These are phyloP conservation scores for Botryotinia globosa DNA, from an alignment of 2,329 filamentous ascomycete genomes.

Conservation along the genomic window DNA sequence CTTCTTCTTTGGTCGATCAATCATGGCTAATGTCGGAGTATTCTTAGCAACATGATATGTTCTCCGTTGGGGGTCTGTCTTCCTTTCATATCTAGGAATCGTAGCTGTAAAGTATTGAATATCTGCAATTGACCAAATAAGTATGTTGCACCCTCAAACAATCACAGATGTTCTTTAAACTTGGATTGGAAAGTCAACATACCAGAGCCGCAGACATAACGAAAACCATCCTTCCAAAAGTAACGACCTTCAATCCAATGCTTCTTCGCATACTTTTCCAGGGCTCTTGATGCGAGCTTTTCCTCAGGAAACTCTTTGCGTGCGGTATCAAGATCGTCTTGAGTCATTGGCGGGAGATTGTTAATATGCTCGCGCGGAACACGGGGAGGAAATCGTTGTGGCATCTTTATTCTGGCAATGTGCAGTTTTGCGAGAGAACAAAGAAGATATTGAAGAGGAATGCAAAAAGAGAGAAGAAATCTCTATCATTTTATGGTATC, in stretches of 20 bases:
- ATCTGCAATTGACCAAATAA: not conserved
- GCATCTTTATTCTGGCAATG: not conserved
- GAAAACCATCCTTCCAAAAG: not conserved
- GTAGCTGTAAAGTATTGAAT: not conserved
- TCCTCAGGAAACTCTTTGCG: not conserved
- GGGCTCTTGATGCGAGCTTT: not conserved
- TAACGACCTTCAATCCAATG: not conserved
- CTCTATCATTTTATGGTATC: not conserved
- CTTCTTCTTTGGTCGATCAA: not conserved
- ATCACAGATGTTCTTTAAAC: rapidly evolving
- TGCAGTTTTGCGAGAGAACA: not conserved
- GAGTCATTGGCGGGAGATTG: not conserved
- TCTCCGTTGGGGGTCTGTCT: not conserved
- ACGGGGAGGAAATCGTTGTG: not conserved
- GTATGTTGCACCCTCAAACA: not conserved
- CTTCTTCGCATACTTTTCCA: not conserved
- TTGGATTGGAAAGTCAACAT: not conserved
- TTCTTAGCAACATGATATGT: not conserved
- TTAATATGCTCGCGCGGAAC: not conserved
- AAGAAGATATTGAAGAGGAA: not conserved
- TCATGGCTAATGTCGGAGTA: not conserved
- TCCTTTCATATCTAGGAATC: not conserved
- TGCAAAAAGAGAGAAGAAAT: not conserved
- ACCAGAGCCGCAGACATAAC: not conserved
- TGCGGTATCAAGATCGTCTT: not conserved